Percentiles rank a stretch among this genome's conserved stretches.
phyloP scores from a whole-genome alignment of 495 filamentous ascomycete genomes.

The Chaetomidium leptoderma region DNA sequence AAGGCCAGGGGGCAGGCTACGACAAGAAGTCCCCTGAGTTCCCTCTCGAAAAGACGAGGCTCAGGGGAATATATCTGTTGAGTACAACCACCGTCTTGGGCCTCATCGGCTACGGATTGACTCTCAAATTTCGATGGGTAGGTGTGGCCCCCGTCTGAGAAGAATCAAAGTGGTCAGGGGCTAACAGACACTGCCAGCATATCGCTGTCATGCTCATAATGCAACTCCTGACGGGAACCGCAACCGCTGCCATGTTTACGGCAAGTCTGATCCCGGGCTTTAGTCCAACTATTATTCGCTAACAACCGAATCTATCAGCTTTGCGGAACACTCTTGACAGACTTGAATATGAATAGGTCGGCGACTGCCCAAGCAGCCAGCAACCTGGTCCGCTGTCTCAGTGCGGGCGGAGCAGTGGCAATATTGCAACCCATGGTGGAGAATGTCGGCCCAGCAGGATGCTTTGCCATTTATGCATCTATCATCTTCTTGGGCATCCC shows the following conservation, averaged over 20 bases:
- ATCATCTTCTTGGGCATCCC: constrained; percentile 5
- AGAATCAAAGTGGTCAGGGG: too few relatives aligned
- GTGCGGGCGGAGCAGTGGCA: constrained; percentile 8
- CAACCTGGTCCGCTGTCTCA: constrained; percentile 16
- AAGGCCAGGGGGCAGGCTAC: neutral
- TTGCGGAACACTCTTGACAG: constrained; percentile 27
- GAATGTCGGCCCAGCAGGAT: constrained; percentile 6
- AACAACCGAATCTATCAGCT: constrained; percentile 5
- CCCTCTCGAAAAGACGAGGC: constrained; percentile 62
- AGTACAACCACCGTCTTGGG: constrained; percentile 1
- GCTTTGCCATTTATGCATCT: constrained; percentile 10
- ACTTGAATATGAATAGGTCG: constrained; percentile 26
- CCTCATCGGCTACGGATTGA: constrained; percentile 10
- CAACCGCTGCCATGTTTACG: constrained; percentile 8
- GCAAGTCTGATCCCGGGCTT: neutral
- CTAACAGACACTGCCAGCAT: neutral
- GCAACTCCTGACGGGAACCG: constrained; percentile 11
- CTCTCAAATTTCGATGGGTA: constrained; percentile 7
- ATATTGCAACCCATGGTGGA: constrained; percentile 12
- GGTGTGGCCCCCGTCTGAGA: too few relatives aligned
- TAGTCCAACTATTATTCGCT: too few relatives aligned
- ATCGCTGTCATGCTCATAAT: constrained; percentile 12
- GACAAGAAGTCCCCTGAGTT: constrained; percentile 38
- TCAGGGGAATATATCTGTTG: constrained; percentile 34
- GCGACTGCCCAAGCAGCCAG: constrained; percentile 11